Evolutionary conservation across 768 basidiomycete species (phyloP), one percentile per base, ranked within the genome.

Genomic region (Lanmaoa rubissima): DNA sequence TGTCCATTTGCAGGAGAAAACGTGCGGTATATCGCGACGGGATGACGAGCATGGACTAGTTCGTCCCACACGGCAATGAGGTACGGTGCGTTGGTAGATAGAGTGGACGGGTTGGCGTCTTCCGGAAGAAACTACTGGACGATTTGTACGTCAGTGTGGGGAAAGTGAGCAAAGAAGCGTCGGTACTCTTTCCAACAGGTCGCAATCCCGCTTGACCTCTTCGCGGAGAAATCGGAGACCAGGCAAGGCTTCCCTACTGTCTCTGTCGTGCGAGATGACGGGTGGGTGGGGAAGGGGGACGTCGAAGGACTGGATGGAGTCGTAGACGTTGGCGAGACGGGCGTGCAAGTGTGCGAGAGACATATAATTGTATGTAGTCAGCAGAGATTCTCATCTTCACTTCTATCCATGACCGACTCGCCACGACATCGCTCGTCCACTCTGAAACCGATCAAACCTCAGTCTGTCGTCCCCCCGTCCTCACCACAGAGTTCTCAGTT

Each of bases 61-160:
- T 94, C 90, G 52, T 88, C 79, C 90, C 91, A 94, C 0, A 94
- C 89, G 0, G 90, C 86, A 13, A 88, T 75, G 31, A 92, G 76
- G 64, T 92, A 90, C 11, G 88, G 88, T 0, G 90, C 86, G 69
- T 94, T 94, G 10, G 86, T 90, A 0, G 87, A 48, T 10, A 13
- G 47, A 5, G 47, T 3, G 28, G 45, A 48, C 12, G 39, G 6
- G 36, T 35, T 77, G 60, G 79, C 1, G 39, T 51, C 32, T 14
- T 52, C 72, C 53, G 78, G 74, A 51, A 87, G 78, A 65, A 85
- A 85, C 86, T 89, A 87, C 84, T 86, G 65, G 59, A 74, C 43
- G 53, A 59, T 21, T 38, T 47, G 46, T 55, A 45, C 56, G 35
- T 60, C 54, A 51, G 48, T 4, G 44, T 26, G 35, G 2, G 16